Conservation (phyloP, 2,329 filamentous ascomycete genomes). For the Claviceps purpurea region DNA sequence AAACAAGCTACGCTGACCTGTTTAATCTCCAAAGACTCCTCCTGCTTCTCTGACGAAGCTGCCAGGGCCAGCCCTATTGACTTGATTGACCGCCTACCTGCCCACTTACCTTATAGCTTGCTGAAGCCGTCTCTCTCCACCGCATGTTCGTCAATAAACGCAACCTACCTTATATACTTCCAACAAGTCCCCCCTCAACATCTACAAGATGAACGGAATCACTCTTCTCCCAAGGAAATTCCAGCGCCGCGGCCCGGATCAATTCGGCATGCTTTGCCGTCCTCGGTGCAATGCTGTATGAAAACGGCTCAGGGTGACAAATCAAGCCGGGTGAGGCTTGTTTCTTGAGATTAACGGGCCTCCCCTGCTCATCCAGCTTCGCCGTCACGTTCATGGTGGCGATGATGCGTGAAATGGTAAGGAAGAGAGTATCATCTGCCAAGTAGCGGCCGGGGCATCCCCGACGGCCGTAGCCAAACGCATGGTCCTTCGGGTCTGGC, state of each 20-base stretch:
- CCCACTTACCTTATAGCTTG: too few species aligned
- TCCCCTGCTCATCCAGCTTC: conserved; percentile 18
- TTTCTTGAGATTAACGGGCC: conserved; percentile 15
- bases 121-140: too few species aligned
- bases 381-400: conserved; percentile 29
- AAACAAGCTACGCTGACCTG: too few species aligned
- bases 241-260: conserved; percentile 1
- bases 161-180: neutral
- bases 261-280: conserved; percentile 4
- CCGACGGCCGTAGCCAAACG: conserved; percentile 24
- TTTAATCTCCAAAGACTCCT: too few species aligned
- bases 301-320: neutral
- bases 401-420: conserved; percentile 26
- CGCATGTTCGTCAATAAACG: neutral
- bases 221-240: conserved; percentile 5
- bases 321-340: conserved; percentile 2
- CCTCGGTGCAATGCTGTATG: neutral
- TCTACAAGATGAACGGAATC: conserved; percentile 1
- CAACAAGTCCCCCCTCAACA: neutral
- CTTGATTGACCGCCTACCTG: too few species aligned
- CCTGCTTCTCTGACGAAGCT: too few species aligned
- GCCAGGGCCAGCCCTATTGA: too few species aligned
- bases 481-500: conserved; percentile 14
- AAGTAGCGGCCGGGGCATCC: conserved; percentile 21
- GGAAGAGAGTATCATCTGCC: conserved; percentile 17